These are phyloP conservation scores for Zymoseptoria pseudotritici DNA, from an alignment of 2,329 filamentous ascomycete genomes.

Conservation along the genomic window DNA sequence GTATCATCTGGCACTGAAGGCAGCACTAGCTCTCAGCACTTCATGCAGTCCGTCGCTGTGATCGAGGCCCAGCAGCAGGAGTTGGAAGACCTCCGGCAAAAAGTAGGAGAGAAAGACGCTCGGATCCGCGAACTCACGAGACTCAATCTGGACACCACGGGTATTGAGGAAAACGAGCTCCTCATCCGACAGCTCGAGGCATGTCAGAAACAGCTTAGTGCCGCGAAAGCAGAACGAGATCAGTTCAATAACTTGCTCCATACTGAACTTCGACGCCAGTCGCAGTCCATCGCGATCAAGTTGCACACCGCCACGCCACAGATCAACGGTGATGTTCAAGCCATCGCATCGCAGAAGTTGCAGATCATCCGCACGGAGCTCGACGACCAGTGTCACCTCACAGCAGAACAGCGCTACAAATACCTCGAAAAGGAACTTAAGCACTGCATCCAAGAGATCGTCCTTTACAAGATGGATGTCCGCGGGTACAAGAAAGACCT, in stretches of 20 bases:
- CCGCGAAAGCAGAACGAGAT: conserved; percentile 31
- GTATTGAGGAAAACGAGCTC: neutral
- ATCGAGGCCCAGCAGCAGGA: conserved; percentile 3
- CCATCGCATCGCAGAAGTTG: neutral
- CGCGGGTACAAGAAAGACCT: conserved; percentile 39
- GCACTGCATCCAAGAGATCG: conserved; percentile 37
- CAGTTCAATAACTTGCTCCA: conserved; percentile 35
- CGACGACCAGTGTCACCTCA: neutral
- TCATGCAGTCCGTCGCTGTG: neutral
- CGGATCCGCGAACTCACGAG: conserved; percentile 5
- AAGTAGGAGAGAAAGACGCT: conserved; percentile 4
- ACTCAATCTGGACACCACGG: neutral
- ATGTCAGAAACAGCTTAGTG: conserved; percentile 1
- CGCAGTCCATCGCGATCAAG: conserved; percentile 13
- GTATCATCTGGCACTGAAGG: neutral
- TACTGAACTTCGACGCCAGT: conserved; percentile 34
- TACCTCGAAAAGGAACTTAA: conserved; percentile 24
- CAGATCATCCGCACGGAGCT: neutral
- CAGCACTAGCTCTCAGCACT: neutral
- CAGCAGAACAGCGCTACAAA: neutral
- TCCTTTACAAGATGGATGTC: conserved; percentile 44
- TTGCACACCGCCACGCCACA: conserved; percentile 7
- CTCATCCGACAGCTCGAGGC: neutral
- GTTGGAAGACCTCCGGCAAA: conserved; percentile 4
- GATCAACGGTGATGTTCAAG: conserved; percentile 11